These are phyloP conservation scores for Ustilago esculenta DNA, from an alignment of 1,284 basidiomycete genomes.

Conservation along the genomic window DNA sequence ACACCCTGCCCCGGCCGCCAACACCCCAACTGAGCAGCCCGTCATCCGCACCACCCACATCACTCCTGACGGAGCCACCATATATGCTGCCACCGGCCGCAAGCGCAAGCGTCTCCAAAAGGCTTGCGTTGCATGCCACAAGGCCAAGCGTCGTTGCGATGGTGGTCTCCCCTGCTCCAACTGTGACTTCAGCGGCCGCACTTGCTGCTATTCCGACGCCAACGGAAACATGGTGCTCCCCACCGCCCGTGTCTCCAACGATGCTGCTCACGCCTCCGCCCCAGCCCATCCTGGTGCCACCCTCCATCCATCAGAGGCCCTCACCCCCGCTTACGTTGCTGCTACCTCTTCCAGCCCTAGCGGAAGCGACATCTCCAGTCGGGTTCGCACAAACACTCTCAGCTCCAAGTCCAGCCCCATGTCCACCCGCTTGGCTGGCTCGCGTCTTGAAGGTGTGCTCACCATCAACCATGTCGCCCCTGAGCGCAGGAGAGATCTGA, in stretches of 20 bases:
- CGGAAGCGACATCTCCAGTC: conserved; percentile 30
- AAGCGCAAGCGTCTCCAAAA: conserved; percentile 63
- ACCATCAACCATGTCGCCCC: conserved; percentile 39
- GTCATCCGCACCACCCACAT: conserved; percentile 43
- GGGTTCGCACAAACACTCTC: conserved; percentile 30
- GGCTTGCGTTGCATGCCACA: conserved; percentile 62
- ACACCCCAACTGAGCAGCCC: conserved; percentile 23
- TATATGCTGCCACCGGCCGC: conserved; percentile 54
- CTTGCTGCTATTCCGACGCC: conserved; percentile 68
- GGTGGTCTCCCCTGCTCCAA: conserved; percentile 71
- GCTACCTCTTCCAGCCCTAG: conserved; percentile 18
- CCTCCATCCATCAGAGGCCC: conserved; percentile 27
- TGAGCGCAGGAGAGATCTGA: conserved; percentile 42
- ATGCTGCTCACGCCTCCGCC: conserved; percentile 13
- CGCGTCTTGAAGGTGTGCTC: conserved; percentile 21
- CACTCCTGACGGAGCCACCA: conserved; percentile 47
- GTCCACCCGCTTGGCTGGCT: conserved; percentile 16
- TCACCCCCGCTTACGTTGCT: conserved; percentile 20
- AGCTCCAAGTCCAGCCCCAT: conserved; percentile 41
- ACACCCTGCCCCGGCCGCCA: conserved; percentile 4
- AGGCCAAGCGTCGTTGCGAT: conserved; percentile 71
- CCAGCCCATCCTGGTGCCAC: conserved; percentile 8
- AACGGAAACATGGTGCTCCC: conserved; percentile 53
- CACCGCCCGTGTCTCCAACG: conserved; percentile 40
- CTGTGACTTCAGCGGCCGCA: conserved; percentile 68